phyloP scores from a whole-genome alignment of 2,329 filamentous ascomycete genomes.

The Neofusicoccum ribis region DNA sequence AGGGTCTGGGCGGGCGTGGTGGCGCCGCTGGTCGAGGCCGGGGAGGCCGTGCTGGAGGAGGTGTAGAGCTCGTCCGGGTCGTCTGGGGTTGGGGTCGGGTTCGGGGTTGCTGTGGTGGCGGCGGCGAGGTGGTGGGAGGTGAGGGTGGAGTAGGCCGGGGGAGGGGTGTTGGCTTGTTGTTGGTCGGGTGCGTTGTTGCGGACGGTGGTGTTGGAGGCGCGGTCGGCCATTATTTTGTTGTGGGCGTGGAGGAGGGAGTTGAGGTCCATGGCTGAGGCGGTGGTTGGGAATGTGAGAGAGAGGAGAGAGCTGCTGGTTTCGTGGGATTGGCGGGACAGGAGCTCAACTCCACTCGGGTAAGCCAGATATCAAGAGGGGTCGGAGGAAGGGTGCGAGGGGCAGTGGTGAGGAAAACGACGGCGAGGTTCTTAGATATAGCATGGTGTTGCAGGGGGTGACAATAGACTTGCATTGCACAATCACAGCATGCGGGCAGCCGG shows the following conservation, averaged over 20 bases:
- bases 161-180: background rate
- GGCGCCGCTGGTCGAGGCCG: background rate
- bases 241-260: constrained; percentile 11
- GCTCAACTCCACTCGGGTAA: background rate
- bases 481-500: background rate
- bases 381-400: background rate
- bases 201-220: background rate
- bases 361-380: background rate
- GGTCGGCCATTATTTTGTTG: constrained; percentile 15
- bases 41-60: background rate
- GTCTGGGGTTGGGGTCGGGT: background rate
- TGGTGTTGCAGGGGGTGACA: constrained; percentile 5
- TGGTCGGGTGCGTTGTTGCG: background rate
- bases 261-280: constrained; percentile 5
- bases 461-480: constrained; percentile 4
- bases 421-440: background rate
- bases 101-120: background rate
- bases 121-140: background rate
- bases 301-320: no score
- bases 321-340: background rate
- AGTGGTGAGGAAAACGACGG: background rate
- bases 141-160: background rate
- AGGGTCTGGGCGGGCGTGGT: constrained; percentile 33
- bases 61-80: background rate
- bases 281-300: background rate